These are phyloP conservation scores for Sporothrix pseudoabietina DNA, from an alignment of 2,329 filamentous ascomycete genomes.

Conservation along the genomic window DNA sequence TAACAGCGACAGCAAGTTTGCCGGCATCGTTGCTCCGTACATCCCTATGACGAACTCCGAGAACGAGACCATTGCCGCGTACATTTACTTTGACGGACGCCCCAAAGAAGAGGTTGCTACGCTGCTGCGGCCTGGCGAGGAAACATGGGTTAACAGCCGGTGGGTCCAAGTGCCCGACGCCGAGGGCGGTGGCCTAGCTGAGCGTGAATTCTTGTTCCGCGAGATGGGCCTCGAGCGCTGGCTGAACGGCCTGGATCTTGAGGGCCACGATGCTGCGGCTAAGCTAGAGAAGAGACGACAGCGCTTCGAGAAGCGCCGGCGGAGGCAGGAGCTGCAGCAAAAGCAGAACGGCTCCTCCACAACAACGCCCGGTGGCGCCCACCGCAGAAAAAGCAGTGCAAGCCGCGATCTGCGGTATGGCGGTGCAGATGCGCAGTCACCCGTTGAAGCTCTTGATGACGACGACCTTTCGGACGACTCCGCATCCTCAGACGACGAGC, in stretches of 20 bases:
- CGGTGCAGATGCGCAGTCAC: slow-evolving; percentile 68
- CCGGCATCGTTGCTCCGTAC: slow-evolving; percentile 74
- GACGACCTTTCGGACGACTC: slow-evolving; percentile 68
- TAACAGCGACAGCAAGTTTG: slow-evolving; percentile 50
- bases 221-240: slow-evolving; percentile 95
- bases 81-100: slow-evolving; percentile 97
- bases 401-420: slow-evolving; percentile 71
- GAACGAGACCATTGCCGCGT: slow-evolving; percentile 93
- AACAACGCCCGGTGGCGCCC: slow-evolving; percentile 40
- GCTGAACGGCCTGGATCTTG: slow-evolving; percentile 94
- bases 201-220: slow-evolving; percentile 94
- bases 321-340: slow-evolving; percentile 55
- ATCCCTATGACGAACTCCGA: slow-evolving; percentile 88
- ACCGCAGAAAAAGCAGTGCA: slow-evolving; percentile 46
- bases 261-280: slow-evolving; percentile 86
- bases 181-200: slow-evolving; percentile 90
- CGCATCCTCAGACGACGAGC: slow-evolving; percentile 76
- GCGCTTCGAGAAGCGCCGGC: slow-evolving; percentile 71
- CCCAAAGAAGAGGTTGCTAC: slow-evolving; percentile 97
- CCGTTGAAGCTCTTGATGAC: slow-evolving; percentile 68
- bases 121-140: slow-evolving; percentile 84
- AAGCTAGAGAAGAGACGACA: slow-evolving; percentile 86
- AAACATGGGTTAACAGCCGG: slow-evolving; percentile 98
- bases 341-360: slow-evolving; percentile 26
- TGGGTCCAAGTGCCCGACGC: slow-evolving; percentile 94